phyloP scores from a whole-genome alignment of 2,329 filamentous ascomycete genomes.

The Aspergillus ochraceoroseus region DNA sequence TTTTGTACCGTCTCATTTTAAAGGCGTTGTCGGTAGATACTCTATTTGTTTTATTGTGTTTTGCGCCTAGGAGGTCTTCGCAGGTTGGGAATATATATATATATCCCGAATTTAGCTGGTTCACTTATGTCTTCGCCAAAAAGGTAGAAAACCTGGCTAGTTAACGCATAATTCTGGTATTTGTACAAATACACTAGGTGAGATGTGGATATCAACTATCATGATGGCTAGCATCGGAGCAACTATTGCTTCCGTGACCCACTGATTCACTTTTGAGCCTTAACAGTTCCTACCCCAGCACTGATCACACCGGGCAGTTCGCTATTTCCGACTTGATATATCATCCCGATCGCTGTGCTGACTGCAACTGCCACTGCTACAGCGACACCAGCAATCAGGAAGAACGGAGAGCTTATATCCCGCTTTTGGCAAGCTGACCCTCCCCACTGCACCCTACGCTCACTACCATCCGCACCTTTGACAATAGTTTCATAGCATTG shows the following conservation, averaged over 20 bases:
- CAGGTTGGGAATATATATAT: too few species aligned
- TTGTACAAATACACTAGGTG: too few species aligned
- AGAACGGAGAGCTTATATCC: constrained; percentile 84
- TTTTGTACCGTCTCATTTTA: not conserved
- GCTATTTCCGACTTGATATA: constrained; percentile 80
- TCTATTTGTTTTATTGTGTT: not conserved
- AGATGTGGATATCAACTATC: too few species aligned
- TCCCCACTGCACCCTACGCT: constrained; percentile 70
- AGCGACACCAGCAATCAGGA: constrained; percentile 72
- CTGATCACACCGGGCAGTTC: constrained; percentile 90
- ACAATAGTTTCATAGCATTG: constrained; percentile 60
- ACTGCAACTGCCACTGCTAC: constrained; percentile 65
- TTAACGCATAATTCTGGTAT: too few species aligned
- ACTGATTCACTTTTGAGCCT: constrained; percentile 38
- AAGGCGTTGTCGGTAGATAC: too few species aligned
- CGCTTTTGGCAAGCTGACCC: constrained; percentile 85
- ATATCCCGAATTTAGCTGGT: not conserved
- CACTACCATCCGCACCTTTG: constrained; percentile 43
- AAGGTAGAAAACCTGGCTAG: not conserved
- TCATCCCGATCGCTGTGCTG: constrained; percentile 66
- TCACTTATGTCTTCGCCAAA: not conserved
- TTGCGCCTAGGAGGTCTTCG: not conserved
- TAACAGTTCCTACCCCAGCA: constrained; percentile 79
- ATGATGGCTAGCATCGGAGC: too few species aligned
- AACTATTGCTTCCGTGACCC: too few species aligned